Percentiles rank a stretch among this genome's conserved stretches.
These are phyloP conservation scores for Petunia secreta DNA, from an alignment of 257 asterid species.

Conservation along the genomic window DNA sequence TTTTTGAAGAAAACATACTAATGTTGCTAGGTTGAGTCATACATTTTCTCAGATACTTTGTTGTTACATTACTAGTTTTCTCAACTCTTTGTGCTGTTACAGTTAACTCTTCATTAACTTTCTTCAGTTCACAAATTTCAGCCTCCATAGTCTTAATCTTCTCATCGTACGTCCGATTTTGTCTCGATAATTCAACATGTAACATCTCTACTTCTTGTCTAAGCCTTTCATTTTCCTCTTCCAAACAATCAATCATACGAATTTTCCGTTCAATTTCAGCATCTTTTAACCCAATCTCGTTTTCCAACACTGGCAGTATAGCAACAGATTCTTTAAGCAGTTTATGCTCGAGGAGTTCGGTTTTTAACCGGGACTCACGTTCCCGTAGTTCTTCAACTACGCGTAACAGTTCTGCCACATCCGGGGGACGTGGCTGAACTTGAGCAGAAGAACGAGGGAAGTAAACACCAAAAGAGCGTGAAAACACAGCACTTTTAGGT, in stretches of 20 bases:
- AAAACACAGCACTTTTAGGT: constrained; percentile 48
- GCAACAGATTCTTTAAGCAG: constrained; percentile 62
- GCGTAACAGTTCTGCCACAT: constrained; percentile 69
- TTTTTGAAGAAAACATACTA: constrained; percentile 23
- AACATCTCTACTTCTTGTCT: constrained; percentile 70
- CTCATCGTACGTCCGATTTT: constrained; percentile 59
- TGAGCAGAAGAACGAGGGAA: constrained; percentile 89
- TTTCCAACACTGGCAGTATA: constrained; percentile 75
- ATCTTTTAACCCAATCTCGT: constrained; percentile 54
- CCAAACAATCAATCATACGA: constrained; percentile 71
- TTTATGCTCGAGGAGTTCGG: constrained; percentile 73
- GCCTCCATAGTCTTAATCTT: constrained; percentile 53
- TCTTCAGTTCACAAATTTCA: constrained; percentile 55
- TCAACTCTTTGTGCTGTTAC: constrained; percentile 45
- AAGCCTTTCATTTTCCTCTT: constrained; percentile 66
- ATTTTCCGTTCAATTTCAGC: constrained; percentile 51
- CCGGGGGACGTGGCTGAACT: constrained; percentile 96
- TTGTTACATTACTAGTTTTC: constrained; percentile 35
- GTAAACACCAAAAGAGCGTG: constrained; percentile 75
- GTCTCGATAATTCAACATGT: constrained; percentile 61
- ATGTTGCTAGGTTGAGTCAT: constrained; percentile 35
- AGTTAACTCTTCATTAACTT: constrained; percentile 50
- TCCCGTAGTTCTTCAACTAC: constrained; percentile 68
- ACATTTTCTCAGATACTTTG: constrained; percentile 62
- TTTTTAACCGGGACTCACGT: constrained; percentile 69